Evolutionary conservation across 108 stramenopile genomes (phyloP), one percentile per base, ranked within the genome.

Genomic region (Schizochytrium sp.): DNA sequence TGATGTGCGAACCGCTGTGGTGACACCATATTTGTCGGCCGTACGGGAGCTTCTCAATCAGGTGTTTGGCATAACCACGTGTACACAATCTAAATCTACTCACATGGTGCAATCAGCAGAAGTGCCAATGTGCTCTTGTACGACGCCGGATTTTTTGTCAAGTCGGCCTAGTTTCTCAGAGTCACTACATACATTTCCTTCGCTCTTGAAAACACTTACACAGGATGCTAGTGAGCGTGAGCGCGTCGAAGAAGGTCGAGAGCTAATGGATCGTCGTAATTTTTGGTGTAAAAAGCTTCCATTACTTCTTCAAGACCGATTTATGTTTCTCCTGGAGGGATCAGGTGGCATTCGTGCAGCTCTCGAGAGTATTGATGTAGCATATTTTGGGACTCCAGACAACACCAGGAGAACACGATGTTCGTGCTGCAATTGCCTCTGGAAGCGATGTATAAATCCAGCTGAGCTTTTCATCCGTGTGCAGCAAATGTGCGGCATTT

Each of bases 271-370:
- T 7, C 76, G 76, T 1, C 47, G 76, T 38, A 83, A 83, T n/a
- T 83, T 83, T 83, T 83, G 76, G 76, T 83, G 76, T 53, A 49
- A 55, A n/a, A 47, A 53, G n/a, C 40, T 83, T 47, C 76, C 76
- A 0, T 38, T 10, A 40, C 28, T 83, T 46, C 76, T 83, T 5
- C 15, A 83, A 28, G 50, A 83, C 38, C 2, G 76, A 0, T 83
- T 83, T 50, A 5, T 42, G 5, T 83, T 83, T 83, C 53, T 40
- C 15, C 76, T 55, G 12, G 76, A 83, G 53, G 76, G 8, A 1
- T 47, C 12, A 0, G 17, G 53, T 10, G 53, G 50, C 28, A 50
- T 83, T 13, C 50, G 50, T 10, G 45, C 5, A 10, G 44, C 64
- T 38, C 64, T 69, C 3, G 28, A 28, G 15, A 44, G 12, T 8